Evolutionary conservation across 176 grass and related monocot species (phyloP).

Genomic region (Zizania latifolia): DNA sequence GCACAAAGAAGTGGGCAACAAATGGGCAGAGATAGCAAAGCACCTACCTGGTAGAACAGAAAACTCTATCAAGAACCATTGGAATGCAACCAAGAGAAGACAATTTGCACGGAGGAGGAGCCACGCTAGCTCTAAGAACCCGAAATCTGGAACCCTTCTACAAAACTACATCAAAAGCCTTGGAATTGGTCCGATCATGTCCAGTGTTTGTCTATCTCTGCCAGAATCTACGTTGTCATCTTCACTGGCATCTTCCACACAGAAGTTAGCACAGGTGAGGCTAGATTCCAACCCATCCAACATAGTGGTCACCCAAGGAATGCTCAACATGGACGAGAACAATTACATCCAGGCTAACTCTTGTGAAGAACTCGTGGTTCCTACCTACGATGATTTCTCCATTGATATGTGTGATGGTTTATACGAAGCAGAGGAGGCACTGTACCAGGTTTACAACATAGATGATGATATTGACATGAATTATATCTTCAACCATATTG

Average conservation of each 20-base stretch:
- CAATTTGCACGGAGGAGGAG: constrained; percentile 51
- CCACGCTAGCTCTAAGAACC: constrained; percentile 44
- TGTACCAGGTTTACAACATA: constrained; percentile 15
- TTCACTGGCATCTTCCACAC: neutral
- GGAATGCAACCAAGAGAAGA: constrained; percentile 89
- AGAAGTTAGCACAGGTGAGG: neutral
- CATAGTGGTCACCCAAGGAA: neutral
- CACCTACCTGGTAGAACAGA: constrained; percentile 79
- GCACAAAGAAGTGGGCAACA: constrained; percentile 88
- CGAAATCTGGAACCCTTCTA: constrained; percentile 53
- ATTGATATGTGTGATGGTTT: constrained; percentile 39
- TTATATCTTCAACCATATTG: constrained; percentile 41
- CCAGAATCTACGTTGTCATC: neutral
- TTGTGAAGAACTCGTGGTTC: constrained; percentile 27
- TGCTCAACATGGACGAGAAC: neutral
- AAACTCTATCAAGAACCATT: constrained; percentile 94
- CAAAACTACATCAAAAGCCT: constrained; percentile 87
- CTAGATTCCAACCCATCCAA: constrained; percentile 1
- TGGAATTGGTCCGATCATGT: constrained; percentile 28
- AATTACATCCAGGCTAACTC: neutral
- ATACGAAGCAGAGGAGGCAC: constrained; percentile 29
- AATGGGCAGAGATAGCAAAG: constrained; percentile 97
- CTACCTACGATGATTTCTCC: constrained; percentile 36
- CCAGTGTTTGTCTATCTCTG: neutral
- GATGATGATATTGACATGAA: constrained; percentile 26